phyloP scores from a whole-genome alignment of 176 grass and related monocot species.

The Triticum dicoccoides region DNA sequence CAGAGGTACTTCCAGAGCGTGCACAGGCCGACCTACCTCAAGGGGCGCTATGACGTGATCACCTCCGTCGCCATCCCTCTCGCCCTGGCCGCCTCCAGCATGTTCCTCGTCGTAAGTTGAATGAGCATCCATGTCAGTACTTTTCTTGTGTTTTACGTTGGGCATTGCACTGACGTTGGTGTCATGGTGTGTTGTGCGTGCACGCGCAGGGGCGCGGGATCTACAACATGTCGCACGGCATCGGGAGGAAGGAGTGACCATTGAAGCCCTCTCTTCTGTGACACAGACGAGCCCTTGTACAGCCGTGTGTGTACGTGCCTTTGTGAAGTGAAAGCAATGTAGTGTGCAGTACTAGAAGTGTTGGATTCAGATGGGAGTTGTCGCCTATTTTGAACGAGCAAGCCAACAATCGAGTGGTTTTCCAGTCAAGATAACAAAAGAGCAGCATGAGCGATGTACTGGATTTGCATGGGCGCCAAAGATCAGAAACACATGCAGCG shows the following conservation, averaged over 20 bases:
- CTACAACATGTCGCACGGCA: constrained; percentile 70
- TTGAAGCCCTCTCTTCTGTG: background rate
- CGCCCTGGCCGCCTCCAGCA: constrained; percentile 53
- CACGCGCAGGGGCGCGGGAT: constrained; percentile 55
- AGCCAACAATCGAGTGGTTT: no score
- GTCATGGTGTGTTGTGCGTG: background rate
- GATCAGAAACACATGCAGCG: background rate
- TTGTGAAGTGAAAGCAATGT: background rate
- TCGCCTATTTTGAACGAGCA: no score
- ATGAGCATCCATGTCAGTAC: background rate
- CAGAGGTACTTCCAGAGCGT: constrained; percentile 71
- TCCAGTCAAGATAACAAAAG: no score
- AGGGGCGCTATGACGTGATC: constrained; percentile 62
- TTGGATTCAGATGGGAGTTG: background rate
- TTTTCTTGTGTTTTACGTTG: no score
- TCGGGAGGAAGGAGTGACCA: constrained; percentile 59
- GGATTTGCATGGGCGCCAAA: background rate
- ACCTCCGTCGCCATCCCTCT: constrained; percentile 78
- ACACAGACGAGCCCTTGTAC: background rate
- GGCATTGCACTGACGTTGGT: background rate
- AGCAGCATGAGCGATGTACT: background rate
- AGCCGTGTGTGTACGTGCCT: background rate
- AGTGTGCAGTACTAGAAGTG: background rate
- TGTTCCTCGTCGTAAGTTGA: constrained; percentile 55
- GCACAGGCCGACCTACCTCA: constrained; percentile 60